Evolutionary conservation across 148 eudicot species (phyloP), one percentile per base, ranked within the genome.

Genomic region (Rheum nobile): DNA sequence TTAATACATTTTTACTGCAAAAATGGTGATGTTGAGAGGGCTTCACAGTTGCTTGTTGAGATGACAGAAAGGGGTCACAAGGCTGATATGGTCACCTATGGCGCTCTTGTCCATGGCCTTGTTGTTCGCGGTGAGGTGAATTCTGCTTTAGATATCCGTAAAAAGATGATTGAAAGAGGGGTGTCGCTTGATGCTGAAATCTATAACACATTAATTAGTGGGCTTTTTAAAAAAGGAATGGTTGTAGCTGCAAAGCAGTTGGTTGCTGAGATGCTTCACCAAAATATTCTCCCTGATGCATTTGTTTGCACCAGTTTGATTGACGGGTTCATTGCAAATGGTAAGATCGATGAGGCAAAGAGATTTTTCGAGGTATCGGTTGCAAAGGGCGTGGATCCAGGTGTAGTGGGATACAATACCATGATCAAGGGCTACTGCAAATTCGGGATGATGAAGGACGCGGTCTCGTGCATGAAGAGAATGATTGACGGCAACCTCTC

Each of bases 361-460:
- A 87, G 84, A 79, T 77, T 90, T 10, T 95, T 95, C 79, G 82
- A 81, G 78, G 81, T 82, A 10, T 68, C 82, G 26, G 46, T 80
- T 54, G 86, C 84, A 44, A 85, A 74, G 72, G 90, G 88, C 72
- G 47, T 90, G 39, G 72, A 86, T 80, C 90, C 76, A 57, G 98
- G 83, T 83, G 79, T 87, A 77, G 92, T 90, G 73, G 90, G 83
- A 48, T 91, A 87, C 79, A 95, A 95, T 77, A 76, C 93, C 71
- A 85, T 91, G 90, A 87, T 95, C 59, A 95, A 95, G 84, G 96
- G 93, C 68, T 90, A 83, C 76, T 84, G 96, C 82, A 91, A 84
- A 79, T 79, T 78, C 39, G 96, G 98, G 54, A 80, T 77, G 89
- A 88, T 95, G 90, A 86, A 77, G 10, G 89, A 88, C 74, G 97